Conservation (phyloP, 148 eudicot species). For the Cornus suecica region DNA sequence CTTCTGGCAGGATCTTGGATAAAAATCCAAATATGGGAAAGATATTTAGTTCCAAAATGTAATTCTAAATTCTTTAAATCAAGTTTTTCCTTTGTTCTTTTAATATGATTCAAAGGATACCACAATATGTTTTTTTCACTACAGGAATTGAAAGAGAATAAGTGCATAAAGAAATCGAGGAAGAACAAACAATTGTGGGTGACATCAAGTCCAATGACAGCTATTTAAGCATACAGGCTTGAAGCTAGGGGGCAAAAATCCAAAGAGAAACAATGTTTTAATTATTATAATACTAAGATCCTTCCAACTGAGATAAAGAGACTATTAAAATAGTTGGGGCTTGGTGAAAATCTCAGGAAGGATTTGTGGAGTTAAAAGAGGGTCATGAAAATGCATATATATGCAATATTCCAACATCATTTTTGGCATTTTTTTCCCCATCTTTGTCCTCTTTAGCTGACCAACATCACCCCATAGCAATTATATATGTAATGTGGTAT, state of each 20-base stretch:
- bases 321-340: slow-evolving; percentile 13
- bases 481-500: not conserved
- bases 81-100: not conserved
- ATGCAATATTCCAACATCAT: slow-evolving; percentile 22
- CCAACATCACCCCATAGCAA: slow-evolving; percentile 16
- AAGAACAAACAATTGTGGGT: slow-evolving; percentile 1
- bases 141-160: not conserved
- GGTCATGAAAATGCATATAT: slow-evolving; percentile 25
- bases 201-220: slow-evolving; percentile 20
- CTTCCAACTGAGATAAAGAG: slow-evolving; percentile 26
- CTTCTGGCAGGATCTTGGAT: too few species aligned
- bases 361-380: slow-evolving; percentile 24
- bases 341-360: slow-evolving; percentile 38
- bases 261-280: not conserved
- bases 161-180: not conserved
- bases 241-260: not conserved
- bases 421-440: not conserved
- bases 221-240: slow-evolving; percentile 10
- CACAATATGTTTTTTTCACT: too few species aligned
- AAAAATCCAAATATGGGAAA: too few species aligned
- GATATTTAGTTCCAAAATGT: too few species aligned
- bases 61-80: not conserved
- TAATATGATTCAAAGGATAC: not conserved
- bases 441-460: slow-evolving; percentile 7
- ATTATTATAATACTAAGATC: slow-evolving; percentile 13